Percentiles rank a stretch among this genome's conserved stretches.
phyloP scores from a whole-genome alignment of 2,329 filamentous ascomycete genomes.

The Rhinocladiella similis region DNA sequence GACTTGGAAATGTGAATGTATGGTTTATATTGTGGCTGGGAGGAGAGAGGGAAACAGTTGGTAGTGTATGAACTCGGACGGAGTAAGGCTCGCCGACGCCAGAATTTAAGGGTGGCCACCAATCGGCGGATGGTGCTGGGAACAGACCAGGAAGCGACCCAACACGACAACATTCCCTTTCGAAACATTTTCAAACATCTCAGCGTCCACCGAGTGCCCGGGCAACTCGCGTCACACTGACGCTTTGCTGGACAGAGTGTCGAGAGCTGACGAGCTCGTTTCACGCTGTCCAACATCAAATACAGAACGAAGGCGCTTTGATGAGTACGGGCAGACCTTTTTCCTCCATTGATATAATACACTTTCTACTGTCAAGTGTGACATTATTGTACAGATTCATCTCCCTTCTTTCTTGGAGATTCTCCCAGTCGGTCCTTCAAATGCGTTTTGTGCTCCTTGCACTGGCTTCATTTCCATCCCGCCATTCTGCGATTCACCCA shows the following conservation, averaged over 20 bases:
- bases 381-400: constrained; percentile 16
- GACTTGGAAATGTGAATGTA: not conserved
- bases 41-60: not conserved
- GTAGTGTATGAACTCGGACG: not conserved
- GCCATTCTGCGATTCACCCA: constrained; percentile 54
- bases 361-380: not conserved
- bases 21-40: not conserved
- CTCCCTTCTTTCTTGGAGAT: constrained; percentile 22
- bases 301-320: not conserved
- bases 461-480: constrained; percentile 70
- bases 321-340: too few species aligned
- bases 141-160: constrained; percentile 2
- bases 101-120: not conserved
- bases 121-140: not conserved
- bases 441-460: constrained; percentile 44
- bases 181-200: constrained; percentile 2
- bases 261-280: not conserved
- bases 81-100: not conserved
- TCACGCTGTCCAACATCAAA: not conserved
- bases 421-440: constrained; percentile 28
- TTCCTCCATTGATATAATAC: not conserved
- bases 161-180: constrained; percentile 15
- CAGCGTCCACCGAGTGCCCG: not conserved
- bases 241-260: constrained; percentile 9
- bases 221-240: constrained; percentile 14